A percentile compares a stretch with the other conserved stretches of the same genome.
These are phyloP conservation scores for Beauveria asiatica DNA, from an alignment of 2,329 filamentous ascomycete genomes.

Conservation along the genomic window DNA sequence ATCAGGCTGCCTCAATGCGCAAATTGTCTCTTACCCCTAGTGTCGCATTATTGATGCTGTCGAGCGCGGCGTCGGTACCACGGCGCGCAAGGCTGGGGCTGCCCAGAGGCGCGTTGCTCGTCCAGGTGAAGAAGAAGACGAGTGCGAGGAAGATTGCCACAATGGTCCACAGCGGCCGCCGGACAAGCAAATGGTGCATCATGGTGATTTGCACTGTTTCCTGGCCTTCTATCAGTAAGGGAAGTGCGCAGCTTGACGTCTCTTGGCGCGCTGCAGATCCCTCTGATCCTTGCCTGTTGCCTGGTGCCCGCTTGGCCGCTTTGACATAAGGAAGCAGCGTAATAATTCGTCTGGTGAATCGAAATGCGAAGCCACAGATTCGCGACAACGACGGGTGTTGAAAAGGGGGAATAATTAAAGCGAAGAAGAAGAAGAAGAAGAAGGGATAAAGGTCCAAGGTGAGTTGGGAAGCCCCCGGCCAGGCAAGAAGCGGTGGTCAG, in stretches of 20 bases:
- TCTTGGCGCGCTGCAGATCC: background rate
- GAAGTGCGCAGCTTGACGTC: background rate
- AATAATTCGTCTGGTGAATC: no score
- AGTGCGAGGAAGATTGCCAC: background rate
- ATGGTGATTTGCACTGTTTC: background rate
- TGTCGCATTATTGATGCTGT: conserved; percentile 2
- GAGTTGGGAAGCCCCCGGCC: background rate
- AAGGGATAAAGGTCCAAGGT: background rate
- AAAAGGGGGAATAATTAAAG: background rate
- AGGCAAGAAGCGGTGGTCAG: background rate
- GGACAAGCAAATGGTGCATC: background rate
- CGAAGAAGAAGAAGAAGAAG: background rate
- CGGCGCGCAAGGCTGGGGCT: background rate
- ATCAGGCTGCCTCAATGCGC: background rate
- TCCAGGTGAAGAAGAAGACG: background rate
- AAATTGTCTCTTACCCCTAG: background rate
- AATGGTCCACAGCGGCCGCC: background rate
- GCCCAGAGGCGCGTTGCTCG: background rate
- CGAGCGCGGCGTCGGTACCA: background rate
- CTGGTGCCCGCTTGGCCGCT: no score
- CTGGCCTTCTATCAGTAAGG: background rate
- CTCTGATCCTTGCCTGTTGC: background rate
- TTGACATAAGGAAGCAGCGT: no score
- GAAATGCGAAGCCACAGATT: no score
- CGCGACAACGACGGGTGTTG: background rate